Conservation (phyloP, 805 yeast genomes). For the Cyberlindnera mrakii region DNA sequence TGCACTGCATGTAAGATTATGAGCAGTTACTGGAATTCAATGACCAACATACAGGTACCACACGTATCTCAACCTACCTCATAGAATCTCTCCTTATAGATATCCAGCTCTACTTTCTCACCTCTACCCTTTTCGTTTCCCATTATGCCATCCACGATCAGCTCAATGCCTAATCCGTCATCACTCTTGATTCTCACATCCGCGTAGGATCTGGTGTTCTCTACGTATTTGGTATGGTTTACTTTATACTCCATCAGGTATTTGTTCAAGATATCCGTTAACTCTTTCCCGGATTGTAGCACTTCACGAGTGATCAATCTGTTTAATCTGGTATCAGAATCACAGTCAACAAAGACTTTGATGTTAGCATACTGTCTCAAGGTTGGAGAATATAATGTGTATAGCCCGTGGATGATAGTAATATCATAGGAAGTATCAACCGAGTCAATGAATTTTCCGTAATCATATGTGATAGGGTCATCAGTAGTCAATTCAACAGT, state of each 20-base stretch:
- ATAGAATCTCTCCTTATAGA: not conserved
- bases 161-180: slow-evolving; percentile 51
- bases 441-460: not conserved
- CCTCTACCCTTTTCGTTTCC: slow-evolving; percentile 21
- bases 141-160: slow-evolving; percentile 61
- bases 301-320: slow-evolving; percentile 53
- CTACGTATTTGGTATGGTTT: slow-evolving; percentile 61
- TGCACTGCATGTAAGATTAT: too few species aligned
- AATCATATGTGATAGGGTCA: not conserved
- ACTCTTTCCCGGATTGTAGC: slow-evolving; percentile 13
- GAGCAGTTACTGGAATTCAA: too few species aligned
- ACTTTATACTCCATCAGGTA: slow-evolving; percentile 55
- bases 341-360: slow-evolving; percentile 75
- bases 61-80: too few species aligned
- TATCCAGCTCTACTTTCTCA: slow-evolving; percentile 12
- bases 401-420: slow-evolving; percentile 65
- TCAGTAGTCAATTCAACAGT: not conserved
- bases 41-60: too few species aligned
- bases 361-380: slow-evolving; percentile 53
- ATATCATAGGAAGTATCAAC: slow-evolving; percentile 7
- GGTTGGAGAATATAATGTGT: slow-evolving; percentile 63
- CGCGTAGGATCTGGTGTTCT: slow-evolving; percentile 65
- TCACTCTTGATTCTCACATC: slow-evolving; percentile 74
- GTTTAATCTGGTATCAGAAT: slow-evolving; percentile 78
- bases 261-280: slow-evolving; percentile 28